Conservation (phyloP, 163 green algal species). For the Coccomyxa subellipsoidea region DNA sequence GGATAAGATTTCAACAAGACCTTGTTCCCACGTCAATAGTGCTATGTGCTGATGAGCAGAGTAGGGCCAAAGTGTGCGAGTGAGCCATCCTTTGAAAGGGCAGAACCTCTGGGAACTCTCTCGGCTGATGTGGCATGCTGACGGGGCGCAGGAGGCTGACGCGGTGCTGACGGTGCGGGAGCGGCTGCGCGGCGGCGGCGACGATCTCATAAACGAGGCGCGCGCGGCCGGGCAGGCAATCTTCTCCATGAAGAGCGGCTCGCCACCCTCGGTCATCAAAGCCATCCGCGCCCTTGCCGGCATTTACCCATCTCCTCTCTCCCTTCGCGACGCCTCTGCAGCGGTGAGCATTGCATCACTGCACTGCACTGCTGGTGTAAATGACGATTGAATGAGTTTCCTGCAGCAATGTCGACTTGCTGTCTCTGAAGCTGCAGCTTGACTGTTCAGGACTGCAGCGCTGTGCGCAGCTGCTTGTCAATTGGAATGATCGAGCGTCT, state of each 20-base stretch:
- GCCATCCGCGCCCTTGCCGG: constrained; percentile 43
- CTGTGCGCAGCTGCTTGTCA: no score
- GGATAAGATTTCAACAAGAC: no score
- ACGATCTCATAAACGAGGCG: neutral
- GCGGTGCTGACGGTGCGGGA: constrained; percentile 59
- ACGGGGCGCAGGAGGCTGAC: constrained; percentile 39
- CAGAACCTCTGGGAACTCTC: neutral
- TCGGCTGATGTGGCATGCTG: neutral
- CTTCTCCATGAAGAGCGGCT: constrained; percentile 31
- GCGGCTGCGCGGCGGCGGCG: constrained; percentile 9
- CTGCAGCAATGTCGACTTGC: no score
- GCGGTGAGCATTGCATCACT: constrained; percentile 29
- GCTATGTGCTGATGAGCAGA: no score
- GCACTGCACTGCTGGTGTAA: constrained; percentile 32
- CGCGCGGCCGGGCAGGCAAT: constrained; percentile 2
- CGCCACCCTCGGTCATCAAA: neutral
- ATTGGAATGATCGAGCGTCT: no score
- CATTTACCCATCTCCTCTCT: constrained; percentile 1
- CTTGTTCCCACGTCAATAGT: no score
- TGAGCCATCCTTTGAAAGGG: no score
- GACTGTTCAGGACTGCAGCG: no score
- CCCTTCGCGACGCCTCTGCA: neutral
- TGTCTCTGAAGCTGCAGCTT: no score
- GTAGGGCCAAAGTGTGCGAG: no score
- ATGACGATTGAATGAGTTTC: no score